phyloP scores from a whole-genome alignment of 306 rosid genomes.

The Leucaena leucocephala region DNA sequence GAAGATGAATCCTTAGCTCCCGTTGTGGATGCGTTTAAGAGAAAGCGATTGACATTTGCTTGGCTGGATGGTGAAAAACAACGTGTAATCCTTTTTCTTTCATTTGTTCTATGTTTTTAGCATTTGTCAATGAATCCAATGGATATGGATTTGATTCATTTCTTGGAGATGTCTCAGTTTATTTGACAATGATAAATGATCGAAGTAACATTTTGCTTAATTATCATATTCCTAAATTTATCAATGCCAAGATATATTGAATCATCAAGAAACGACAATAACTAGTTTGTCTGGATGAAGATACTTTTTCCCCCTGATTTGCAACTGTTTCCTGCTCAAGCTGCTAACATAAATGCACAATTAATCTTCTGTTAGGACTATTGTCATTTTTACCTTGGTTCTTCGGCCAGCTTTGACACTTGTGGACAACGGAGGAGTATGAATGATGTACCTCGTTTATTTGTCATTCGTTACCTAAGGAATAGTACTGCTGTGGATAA shows the following conservation, averaged over 20 bases:
- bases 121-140: slow-evolving; percentile 16
- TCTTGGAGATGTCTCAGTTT: background rate
- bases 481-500: slow-evolving; percentile 54
- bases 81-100: slow-evolving; percentile 52
- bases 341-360: slow-evolving; percentile 16
- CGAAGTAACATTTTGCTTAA: slow-evolving; percentile 17
- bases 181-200: slow-evolving; percentile 15
- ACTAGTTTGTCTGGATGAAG: slow-evolving; percentile 11
- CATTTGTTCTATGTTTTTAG: slow-evolving; percentile 1
- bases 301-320: slow-evolving; percentile 1
- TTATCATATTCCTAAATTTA: background rate
- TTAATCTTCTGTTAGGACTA: slow-evolving; percentile 52
- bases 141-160: background rate
- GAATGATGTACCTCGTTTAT: slow-evolving; percentile 66
- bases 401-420: slow-evolving; percentile 66
- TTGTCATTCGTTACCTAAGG: slow-evolving; percentile 77
- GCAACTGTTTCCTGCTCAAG: slow-evolving; percentile 24
- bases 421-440: slow-evolving; percentile 76
- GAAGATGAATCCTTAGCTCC: slow-evolving; percentile 56
- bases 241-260: background rate
- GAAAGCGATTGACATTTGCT: slow-evolving; percentile 76
- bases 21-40: slow-evolving; percentile 59
- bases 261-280: background rate
- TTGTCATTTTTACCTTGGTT: slow-evolving; percentile 81
- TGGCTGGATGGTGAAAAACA: slow-evolving; percentile 98